Evolutionary conservation across 768 basidiomycete genomes (phyloP).

Genomic region (Hygrocybe coccinea): DNA sequence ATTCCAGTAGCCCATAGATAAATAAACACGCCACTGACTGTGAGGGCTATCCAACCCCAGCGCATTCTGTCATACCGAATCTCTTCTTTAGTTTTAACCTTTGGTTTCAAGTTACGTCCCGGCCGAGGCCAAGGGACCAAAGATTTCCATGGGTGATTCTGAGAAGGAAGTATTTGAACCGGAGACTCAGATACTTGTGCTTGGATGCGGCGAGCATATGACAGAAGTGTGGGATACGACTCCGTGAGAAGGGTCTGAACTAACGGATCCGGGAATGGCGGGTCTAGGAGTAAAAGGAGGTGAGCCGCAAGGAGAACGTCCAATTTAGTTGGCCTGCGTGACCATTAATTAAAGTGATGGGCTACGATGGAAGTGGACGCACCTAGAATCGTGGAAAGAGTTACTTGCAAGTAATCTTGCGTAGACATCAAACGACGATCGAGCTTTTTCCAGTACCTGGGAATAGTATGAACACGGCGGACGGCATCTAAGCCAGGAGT

Average conservation of each 20-base stretch:
- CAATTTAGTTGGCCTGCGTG: slow-evolving; percentile 53
- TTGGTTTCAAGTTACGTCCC: slow-evolving; percentile 9
- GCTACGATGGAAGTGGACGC: slow-evolving; percentile 11
- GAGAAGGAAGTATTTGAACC: slow-evolving; percentile 6
- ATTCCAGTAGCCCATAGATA: slow-evolving; percentile 26
- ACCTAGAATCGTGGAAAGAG: slow-evolving; percentile 53
- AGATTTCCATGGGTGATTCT: slow-evolving; percentile 34
- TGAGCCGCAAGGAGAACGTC: slow-evolving; percentile 69
- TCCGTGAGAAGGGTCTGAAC: slow-evolving; percentile 50
- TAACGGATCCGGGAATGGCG: slow-evolving; percentile 58
- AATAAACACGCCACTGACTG: slow-evolving; percentile 39
- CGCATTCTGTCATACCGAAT: slow-evolving; percentile 43
- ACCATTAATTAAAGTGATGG: neutral
- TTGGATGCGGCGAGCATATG: slow-evolving; percentile 54
- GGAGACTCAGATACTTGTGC: slow-evolving; percentile 21
- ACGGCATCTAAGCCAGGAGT: neutral
- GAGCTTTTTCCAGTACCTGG: slow-evolving; percentile 61
- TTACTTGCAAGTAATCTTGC: slow-evolving; percentile 46
- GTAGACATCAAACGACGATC: slow-evolving; percentile 53
- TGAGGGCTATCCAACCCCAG: slow-evolving; percentile 50
- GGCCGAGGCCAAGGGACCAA: slow-evolving; percentile 33
- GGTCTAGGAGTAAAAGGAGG: slow-evolving; percentile 52
- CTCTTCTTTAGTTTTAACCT: slow-evolving; percentile 38
- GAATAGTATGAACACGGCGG: neutral
- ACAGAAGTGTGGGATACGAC: slow-evolving; percentile 52